A percentile compares a stretch with the other conserved stretches of the same genome.
These are phyloP conservation scores for Cutaneotrichosporon sp. DNA, from an alignment of 1,284 basidiomycete genomes.

Conservation along the genomic window DNA sequence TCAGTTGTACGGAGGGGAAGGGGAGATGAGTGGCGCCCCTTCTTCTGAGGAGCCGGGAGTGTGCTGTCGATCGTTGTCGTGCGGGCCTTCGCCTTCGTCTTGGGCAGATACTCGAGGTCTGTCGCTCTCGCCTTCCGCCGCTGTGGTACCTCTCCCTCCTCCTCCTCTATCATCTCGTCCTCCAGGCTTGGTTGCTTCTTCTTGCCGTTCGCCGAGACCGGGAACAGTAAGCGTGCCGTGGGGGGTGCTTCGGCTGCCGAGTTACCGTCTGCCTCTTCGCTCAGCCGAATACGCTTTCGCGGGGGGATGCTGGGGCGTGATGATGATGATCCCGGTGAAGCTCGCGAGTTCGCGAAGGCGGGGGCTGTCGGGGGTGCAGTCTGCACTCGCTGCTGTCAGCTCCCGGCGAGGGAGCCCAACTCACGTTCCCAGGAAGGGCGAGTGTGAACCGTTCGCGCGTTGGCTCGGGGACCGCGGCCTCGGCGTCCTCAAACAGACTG, in stretches of 20 bases:
- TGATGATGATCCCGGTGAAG: not conserved
- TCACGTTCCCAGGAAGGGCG: not conserved
- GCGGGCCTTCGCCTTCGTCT: not conserved
- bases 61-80: not conserved
- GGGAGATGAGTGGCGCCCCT: conserved; percentile 3
- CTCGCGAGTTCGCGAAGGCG: not conserved
- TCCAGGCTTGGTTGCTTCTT: not conserved
- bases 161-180: not conserved
- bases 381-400: not conserved
- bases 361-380: not conserved
- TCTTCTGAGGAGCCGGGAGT: not conserved
- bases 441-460: not conserved
- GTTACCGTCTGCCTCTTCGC: conserved; percentile 5
- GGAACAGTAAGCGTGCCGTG: not conserved
- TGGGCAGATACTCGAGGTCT: no score
- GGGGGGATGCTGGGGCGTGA: not conserved
- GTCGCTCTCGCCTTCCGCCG: no score
- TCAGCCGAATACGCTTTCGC: conserved; percentile 1
- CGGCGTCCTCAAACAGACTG: conserved; percentile 1
- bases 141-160: no score
- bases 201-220: not conserved
- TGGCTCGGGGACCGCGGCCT: not conserved
- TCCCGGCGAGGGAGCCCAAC: not conserved
- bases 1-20: not conserved
- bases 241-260: not conserved